Evolutionary conservation across 192 early-diverging fungal genomes (phyloP).

Genomic region (Backusella luteola): DNA sequence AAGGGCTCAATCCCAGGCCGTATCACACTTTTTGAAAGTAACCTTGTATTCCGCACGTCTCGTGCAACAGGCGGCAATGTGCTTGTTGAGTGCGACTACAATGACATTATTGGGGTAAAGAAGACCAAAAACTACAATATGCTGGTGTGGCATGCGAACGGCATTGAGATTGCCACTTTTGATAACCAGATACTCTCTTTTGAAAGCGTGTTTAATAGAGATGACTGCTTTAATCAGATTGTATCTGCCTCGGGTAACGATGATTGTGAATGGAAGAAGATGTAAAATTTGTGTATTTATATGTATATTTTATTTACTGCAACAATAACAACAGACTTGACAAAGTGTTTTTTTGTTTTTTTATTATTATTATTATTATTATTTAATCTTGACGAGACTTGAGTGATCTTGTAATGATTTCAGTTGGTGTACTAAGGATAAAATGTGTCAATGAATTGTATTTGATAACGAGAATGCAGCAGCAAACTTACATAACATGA

Average conservation of each 20-base stretch:
- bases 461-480: too few relatives aligned
- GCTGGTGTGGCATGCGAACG: slow-evolving; percentile 26
- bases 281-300: not conserved
- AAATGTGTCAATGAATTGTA: not conserved
- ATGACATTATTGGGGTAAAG: slow-evolving; percentile 27
- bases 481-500: slow-evolving; percentile 71
- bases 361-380: not conserved
- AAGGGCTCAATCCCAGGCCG: slow-evolving; percentile 20
- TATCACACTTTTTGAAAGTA: not conserved
- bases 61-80: slow-evolving; percentile 20
- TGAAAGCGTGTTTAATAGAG: slow-evolving; percentile 27
- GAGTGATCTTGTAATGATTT: slow-evolving; percentile 84
- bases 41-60: slow-evolving; percentile 19
- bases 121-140: slow-evolving; percentile 31
- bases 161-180: slow-evolving; percentile 16
- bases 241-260: slow-evolving; percentile 20
- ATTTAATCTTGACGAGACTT: slow-evolving; percentile 64
- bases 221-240: slow-evolving; percentile 31
- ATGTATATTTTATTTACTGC: not conserved
- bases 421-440: slow-evolving; percentile 68
- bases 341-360: not conserved
- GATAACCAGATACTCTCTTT: slow-evolving; percentile 23
- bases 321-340: not conserved
- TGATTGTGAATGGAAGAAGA: slow-evolving; percentile 18
- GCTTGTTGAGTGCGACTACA: slow-evolving; percentile 16